A percentile compares a stretch with the other conserved stretches of the same genome.
Evolutionary conservation across 2,329 filamentous ascomycete genomes (phyloP).

Genomic region (Diaporthe sp.): DNA sequence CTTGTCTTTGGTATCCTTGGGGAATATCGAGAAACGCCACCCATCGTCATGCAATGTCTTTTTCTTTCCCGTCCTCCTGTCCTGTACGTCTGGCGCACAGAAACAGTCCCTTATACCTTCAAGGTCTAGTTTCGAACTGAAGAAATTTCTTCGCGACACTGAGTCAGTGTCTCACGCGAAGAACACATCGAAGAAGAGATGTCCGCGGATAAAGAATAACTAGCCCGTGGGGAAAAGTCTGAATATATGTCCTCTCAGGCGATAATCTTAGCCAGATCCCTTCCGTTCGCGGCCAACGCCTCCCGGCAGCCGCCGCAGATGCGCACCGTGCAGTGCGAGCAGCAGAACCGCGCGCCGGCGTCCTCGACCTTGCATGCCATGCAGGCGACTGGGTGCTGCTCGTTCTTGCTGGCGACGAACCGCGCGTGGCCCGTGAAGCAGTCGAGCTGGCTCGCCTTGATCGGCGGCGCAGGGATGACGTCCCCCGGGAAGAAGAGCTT

Average conservation of each 20-base stretch:
- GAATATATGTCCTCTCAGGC: conserved; percentile 26
- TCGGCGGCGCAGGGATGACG: conserved; percentile 58
- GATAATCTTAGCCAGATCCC: conserved; percentile 60
- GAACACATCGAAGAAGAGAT: neutral
- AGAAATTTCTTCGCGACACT: neutral
- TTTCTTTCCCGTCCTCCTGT: neutral
- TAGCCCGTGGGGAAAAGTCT: neutral
- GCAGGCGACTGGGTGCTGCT: conserved; percentile 65
- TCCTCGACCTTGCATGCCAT: conserved; percentile 66
- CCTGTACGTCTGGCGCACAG: neutral
- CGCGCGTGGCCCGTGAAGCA: conserved; percentile 64
- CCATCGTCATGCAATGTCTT: conserved; percentile 7
- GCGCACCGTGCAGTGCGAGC: conserved; percentile 65
- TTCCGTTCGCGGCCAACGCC: conserved; percentile 56
- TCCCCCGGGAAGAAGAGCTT: conserved; percentile 50
- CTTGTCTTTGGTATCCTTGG: conserved; percentile 37
- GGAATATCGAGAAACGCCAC: conserved; percentile 17
- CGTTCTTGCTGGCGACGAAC: conserved; percentile 65
- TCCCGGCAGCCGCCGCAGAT: conserved; percentile 65
- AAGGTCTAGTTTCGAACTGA: conserved; percentile 24
- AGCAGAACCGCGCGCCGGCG: conserved; percentile 60
- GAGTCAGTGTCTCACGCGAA: neutral
- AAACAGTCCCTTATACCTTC: conserved; percentile 4
- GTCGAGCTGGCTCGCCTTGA: conserved; percentile 56
- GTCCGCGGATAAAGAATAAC: neutral